Conservation (phyloP, 2,329 filamentous ascomycete species). For the Bipolaris gigantea region DNA sequence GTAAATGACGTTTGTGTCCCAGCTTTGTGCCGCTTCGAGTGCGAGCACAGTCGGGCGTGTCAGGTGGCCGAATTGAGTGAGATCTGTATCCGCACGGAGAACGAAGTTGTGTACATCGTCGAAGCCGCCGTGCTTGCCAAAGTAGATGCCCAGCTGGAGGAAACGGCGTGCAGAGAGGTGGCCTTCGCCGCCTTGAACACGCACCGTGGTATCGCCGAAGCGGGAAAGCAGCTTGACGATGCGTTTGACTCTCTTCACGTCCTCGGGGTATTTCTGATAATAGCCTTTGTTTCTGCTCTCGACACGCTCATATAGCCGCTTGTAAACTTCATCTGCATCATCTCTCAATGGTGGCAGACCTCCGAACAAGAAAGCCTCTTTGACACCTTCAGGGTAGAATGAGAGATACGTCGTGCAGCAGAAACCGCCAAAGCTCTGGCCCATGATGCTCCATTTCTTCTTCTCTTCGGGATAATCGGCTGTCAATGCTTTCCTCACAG, state of each 20-base stretch:
- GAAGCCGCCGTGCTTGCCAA: slow-evolving; percentile 68
- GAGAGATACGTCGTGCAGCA: slow-evolving; percentile 82
- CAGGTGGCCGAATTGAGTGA: slow-evolving; percentile 75
- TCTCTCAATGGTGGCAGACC: slow-evolving; percentile 78
- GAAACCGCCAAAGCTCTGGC: slow-evolving; percentile 92
- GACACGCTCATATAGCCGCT: slow-evolving; percentile 69
- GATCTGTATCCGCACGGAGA: slow-evolving; percentile 69
- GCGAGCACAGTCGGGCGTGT: slow-evolving; percentile 69
- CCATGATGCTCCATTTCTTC: slow-evolving; percentile 81
- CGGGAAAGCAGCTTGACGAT: slow-evolving; percentile 66
- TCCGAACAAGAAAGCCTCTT: slow-evolving; percentile 81
- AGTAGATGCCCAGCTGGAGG: slow-evolving; percentile 73
- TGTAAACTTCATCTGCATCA: slow-evolving; percentile 74
- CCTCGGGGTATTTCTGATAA: slow-evolving; percentile 83
- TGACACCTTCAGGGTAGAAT: slow-evolving; percentile 72
- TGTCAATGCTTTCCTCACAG: slow-evolving; percentile 75
- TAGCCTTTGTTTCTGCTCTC: slow-evolving; percentile 74
- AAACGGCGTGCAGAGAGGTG: slow-evolving; percentile 72
- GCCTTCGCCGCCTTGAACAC: slow-evolving; percentile 70
- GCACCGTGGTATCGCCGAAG: slow-evolving; percentile 59
- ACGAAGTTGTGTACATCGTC: slow-evolving; percentile 58
- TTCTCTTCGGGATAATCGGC: slow-evolving; percentile 68
- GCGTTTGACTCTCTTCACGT: slow-evolving; percentile 67
- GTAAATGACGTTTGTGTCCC: slow-evolving; percentile 80
- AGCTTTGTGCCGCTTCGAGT: slow-evolving; percentile 68